Evolutionary conservation across 2,329 filamentous ascomycete genomes (phyloP), one percentile per base, ranked within the genome.

Genomic region (Penicillium freii): DNA sequence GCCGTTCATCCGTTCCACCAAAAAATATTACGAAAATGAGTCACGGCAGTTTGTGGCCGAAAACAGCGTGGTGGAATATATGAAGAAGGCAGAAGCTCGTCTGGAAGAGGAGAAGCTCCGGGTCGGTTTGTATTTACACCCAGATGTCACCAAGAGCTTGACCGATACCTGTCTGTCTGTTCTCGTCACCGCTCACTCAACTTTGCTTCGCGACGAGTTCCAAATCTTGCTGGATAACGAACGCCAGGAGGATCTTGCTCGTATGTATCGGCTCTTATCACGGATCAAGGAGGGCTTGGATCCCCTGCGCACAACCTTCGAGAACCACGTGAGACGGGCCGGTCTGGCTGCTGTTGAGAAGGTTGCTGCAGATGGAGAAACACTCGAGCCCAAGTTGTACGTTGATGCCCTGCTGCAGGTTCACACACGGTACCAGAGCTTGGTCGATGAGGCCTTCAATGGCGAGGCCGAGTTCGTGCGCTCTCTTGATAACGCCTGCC

Each of bases 51-150:
- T 99, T 71, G 86, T 99, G 34, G 90, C 92, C 11, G 93, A 97
- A 75, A 99, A 99, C 73, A 96, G 90, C 62, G 92, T 99, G 4
- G 92, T 99, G 34, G 94, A 99, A 72, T 99, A 97, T 78, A 97
- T 99, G 94, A 97, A 97, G 82, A 99, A 99, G 83, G 95, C 94
- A 0, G 93, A 97, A 77, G 78, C 86, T 42, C 87, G 94, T 33
- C 78, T 99, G 59, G 86, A 91, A 8, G 94, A 99, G 75, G 94
- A 99, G 75, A 94, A 96, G 77, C 91, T 93, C 71, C 90, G 94
- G 27, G 94, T 99, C 10, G 87, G 87, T 63, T 86, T 97, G 71
- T 99, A 96, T 71, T 82, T 99, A 45, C 91, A 97, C 69, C 85
- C 87, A 36, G 94, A 99, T 75, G 97, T 97, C 57, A 89, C 90